These are phyloP conservation scores for Kodamaea derodonti DNA, from an alignment of 1,139 yeast genomes.

Conservation along the genomic window DNA sequence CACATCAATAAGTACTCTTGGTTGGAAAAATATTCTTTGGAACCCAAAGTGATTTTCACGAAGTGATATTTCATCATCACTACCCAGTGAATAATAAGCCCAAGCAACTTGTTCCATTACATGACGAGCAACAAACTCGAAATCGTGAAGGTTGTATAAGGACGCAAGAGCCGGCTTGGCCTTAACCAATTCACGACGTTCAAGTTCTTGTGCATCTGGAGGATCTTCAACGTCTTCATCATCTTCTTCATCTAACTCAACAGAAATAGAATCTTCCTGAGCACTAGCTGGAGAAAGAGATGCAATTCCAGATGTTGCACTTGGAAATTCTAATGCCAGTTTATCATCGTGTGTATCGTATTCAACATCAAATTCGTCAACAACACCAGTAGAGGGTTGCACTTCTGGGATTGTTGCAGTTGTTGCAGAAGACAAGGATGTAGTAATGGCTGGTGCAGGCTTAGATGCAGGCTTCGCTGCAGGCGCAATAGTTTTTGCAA, in stretches of 20 bases:
- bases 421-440: not conserved
- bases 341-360: slow-evolving; percentile 42
- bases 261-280: not conserved
- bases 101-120: slow-evolving; percentile 76
- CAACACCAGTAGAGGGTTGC: slow-evolving; percentile 11
- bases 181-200: slow-evolving; percentile 14
- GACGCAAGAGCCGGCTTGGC: slow-evolving; percentile 63
- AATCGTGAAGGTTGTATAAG: slow-evolving; percentile 70
- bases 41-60: slow-evolving; percentile 88
- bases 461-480: not conserved
- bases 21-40: slow-evolving; percentile 83
- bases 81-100: slow-evolving; percentile 89
- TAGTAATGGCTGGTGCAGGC: not conserved
- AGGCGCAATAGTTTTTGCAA: not conserved
- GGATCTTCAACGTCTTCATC: slow-evolving; percentile 21
- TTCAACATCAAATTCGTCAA: slow-evolving; percentile 45
- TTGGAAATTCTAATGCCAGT: slow-evolving; percentile 19
- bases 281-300: not conserved
- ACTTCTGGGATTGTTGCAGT: not conserved
- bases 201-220: slow-evolving; percentile 30
- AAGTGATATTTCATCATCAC: slow-evolving; percentile 87
- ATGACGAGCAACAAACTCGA: slow-evolving; percentile 79
- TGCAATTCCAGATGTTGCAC: not conserved
- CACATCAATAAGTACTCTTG: slow-evolving; percentile 75
- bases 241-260: slow-evolving; percentile 7